Base-by-base conservation (phyloP, 345 rosid genomes). In the Conringia planisiliqua region DNA sequence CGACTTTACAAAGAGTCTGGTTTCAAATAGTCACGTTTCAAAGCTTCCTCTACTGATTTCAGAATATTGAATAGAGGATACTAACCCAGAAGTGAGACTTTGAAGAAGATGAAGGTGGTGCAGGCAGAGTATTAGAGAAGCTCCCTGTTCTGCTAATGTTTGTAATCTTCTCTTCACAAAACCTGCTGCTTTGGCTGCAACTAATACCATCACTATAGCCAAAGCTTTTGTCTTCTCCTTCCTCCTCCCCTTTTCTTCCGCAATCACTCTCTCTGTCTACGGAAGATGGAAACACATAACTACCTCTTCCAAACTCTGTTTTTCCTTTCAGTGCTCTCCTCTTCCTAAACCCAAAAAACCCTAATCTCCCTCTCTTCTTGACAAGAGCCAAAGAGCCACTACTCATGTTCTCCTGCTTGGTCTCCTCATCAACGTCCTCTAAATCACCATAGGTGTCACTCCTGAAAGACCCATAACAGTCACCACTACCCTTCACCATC, bases 71-170 rank as follows among this genome's bases (percentile, higher is more conserved):
- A 65, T 43, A 77, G 67, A 64, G 55, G 32, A 82, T n/a, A n/a
- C 83, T 78, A 72, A 89, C 97, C 97, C 96, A 92, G 77, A 86
- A 84, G 62, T 72, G 86, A 66, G 92, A 71, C 75, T 83, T 59
- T 82, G 43, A 71, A 86, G 67, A 63, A 78, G 62, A 58, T 75
- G 70, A 14, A 26, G 52, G 3, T 17, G 63, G 29, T 30, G 39
- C 17, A 71, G 76, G 72, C n/a, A 77, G 14, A 65, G 66, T 14
- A 66, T 57, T 24, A 77, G 76, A 70, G 62, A 71, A 70, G 83
- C 90, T 91, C 18, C 88, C 89, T 46, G 82, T 54, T 79, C 87
- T 85, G 61, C 58, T 80, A 29, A 85, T 75, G 40, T 55, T 80
- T 24, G 79, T 68, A 68, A 82, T 50, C 61, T 74, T 75, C 48